Evolutionary conservation across 73 alveolate species (phyloP), one percentile per base, ranked within the genome.

Genomic region (Breviolum minutum): DNA sequence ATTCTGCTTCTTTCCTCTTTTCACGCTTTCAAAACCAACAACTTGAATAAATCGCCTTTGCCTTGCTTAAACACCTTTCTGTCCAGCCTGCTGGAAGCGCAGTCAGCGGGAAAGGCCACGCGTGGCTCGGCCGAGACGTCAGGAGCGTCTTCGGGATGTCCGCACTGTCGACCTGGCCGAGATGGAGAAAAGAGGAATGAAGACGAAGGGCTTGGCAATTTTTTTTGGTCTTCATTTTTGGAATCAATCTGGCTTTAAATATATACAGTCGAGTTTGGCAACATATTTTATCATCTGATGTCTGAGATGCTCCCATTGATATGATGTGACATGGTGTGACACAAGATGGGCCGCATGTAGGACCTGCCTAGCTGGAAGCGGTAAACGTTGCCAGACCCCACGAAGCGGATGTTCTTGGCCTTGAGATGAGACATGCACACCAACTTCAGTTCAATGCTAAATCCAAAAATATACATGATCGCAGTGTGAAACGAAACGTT

Each of bases 71-170:
- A 8, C 70, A 9, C 30, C n/a, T n/a, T 10, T 16, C 17, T 40
- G 0, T 40, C 82, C 27, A 29, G 40, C 96, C 96, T 89, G 87
- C 24, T 89, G 71, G 96, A 27, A 61, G 63, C 40, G 88, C 97
- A 90, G 64, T 90, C 97, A 5, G 97, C 97, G 40, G 97, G 97
- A 30, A 90, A 90, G 32, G 88, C 48, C 74, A 90, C 17, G 26
- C 97, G 87, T 26, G 97, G 97, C 88, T 90, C 97, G 22, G 74
- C 63, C 63, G 97, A 71, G 32, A 87, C 97, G 26, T 90, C 97
- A 64, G 88, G 63, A 87, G 77, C 29, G 40, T 69, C 87, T 30
- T 90, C 97, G 63, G 97, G 88, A 22, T 90, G 97, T 17, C 87
- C 97, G 77, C 97, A 90, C 63, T 90, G 97, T 32, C 97, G 87